phyloP scores from a whole-genome alignment of 2,329 filamentous ascomycete genomes.

The Erysiphe neolycopersici region DNA sequence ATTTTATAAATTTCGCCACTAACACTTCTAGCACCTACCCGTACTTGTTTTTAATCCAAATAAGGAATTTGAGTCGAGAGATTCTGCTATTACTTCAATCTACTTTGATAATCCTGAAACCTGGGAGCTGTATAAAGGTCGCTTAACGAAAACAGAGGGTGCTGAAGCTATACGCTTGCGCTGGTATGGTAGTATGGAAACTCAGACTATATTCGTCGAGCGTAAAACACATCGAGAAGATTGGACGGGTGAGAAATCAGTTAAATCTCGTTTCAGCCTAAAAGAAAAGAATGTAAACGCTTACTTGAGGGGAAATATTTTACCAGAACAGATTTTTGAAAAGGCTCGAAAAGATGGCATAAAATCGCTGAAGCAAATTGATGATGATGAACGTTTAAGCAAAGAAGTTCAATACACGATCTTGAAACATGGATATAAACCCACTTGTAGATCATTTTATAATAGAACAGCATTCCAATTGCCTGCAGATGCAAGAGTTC shows the following conservation, averaged over 20 bases:
- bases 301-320: conserved; percentile 61
- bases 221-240: conserved; percentile 95
- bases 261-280: conserved; percentile 81
- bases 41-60: conserved; percentile 92
- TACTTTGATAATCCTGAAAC: conserved; percentile 91
- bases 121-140: conserved; percentile 84
- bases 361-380: conserved; percentile 76
- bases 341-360: conserved; percentile 90
- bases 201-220: conserved; percentile 86
- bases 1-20: background rate
- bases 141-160: conserved; percentile 91
- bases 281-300: conserved; percentile 97
- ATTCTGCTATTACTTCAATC: conserved; percentile 90
- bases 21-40: conserved; percentile 43
- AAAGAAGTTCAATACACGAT: conserved; percentile 85
- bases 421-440: conserved; percentile 60
- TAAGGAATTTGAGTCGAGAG: conserved; percentile 80
- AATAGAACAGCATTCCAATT: conserved; percentile 96
- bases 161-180: conserved; percentile 87
- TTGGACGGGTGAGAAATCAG: conserved; percentile 97
- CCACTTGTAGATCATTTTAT: conserved; percentile 89
- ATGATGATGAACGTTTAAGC: conserved; percentile 69
- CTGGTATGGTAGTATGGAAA: conserved; percentile 96
- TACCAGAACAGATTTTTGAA: conserved; percentile 74
- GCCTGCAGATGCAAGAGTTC: conserved; percentile 80